Conservation (phyloP, 352 stramenopile genomes). For the Albugo laibachii region DNA sequence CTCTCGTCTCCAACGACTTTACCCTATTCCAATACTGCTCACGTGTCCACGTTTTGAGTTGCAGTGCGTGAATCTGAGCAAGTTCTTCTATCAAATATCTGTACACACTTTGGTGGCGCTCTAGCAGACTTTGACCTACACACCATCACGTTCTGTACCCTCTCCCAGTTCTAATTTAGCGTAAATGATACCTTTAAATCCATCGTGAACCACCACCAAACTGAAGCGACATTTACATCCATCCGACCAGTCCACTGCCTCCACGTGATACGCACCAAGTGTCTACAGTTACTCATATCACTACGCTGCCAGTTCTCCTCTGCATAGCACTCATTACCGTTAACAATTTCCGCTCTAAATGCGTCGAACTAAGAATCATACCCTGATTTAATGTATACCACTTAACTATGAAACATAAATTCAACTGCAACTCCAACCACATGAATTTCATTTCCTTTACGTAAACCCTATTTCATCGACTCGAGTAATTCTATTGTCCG, state of each 20-base stretch:
- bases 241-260: slow-evolving; percentile 61
- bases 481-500: slow-evolving; percentile 23
- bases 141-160: not conserved
- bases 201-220: slow-evolving; percentile 56
- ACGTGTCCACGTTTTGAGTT: slow-evolving; percentile 76
- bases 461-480: slow-evolving; percentile 10
- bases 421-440: not conserved
- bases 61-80: slow-evolving; percentile 63
- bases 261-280: slow-evolving; percentile 38
- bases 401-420: not conserved
- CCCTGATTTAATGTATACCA: not conserved
- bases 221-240: slow-evolving; percentile 72
- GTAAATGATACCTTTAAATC: slow-evolving; percentile 34
- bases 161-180: not conserved
- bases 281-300: slow-evolving; percentile 10
- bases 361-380: too few relatives aligned
- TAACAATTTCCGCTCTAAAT: too few relatives aligned
- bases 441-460: slow-evolving; percentile 1
- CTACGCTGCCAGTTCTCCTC: too few relatives aligned
- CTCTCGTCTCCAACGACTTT: slow-evolving; percentile 5
- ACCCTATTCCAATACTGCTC: slow-evolving; percentile 71
- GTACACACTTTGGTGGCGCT: slow-evolving; percentile 61
- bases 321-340: too few relatives aligned
- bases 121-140: slow-evolving; percentile 44
- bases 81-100: slow-evolving; percentile 68